Conservation (phyloP, 768 basidiomycete species). For the Phlebiopsis flavidoalba region DNA sequence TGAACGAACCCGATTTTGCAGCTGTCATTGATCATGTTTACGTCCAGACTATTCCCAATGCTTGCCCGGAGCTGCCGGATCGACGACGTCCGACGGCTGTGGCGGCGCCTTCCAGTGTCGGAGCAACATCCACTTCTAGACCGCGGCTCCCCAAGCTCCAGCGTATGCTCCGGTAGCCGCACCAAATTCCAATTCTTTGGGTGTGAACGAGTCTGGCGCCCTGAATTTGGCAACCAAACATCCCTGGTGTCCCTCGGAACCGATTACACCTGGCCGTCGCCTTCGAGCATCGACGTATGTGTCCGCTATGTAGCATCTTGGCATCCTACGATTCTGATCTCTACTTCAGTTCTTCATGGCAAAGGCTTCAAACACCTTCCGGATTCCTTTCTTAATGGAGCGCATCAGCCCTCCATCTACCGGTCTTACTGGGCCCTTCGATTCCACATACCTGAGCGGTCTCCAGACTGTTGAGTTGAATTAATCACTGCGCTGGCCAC, state of each 20-base stretch:
- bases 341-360: slow-evolving; percentile 39
- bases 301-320: neutral
- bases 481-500: neutral
- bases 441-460: slow-evolving; percentile 46
- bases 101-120: slow-evolving; percentile 16
- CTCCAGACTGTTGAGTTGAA: slow-evolving; percentile 36
- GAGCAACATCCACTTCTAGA: slow-evolving; percentile 25
- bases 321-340: neutral
- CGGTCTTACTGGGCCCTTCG: slow-evolving; percentile 51
- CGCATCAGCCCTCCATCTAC: slow-evolving; percentile 47
- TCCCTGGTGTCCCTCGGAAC: slow-evolving; percentile 41
- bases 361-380: slow-evolving; percentile 59
- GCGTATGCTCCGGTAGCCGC: slow-evolving; percentile 31
- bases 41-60: slow-evolving; percentile 45
- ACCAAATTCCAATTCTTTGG: slow-evolving; percentile 62
- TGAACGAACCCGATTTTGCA: neutral
- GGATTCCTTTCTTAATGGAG: slow-evolving; percentile 56
- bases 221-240: slow-evolving; percentile 50
- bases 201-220: slow-evolving; percentile 52
- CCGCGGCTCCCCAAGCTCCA: slow-evolving; percentile 23
- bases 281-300: slow-evolving; percentile 33
- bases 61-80: slow-evolving; percentile 28
- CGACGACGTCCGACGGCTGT: slow-evolving; percentile 26
- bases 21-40: neutral
- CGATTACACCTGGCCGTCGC: slow-evolving; percentile 46